Base-by-base conservation (phyloP, 1,284 basidiomycete species). In the Sparassis latifolia region DNA sequence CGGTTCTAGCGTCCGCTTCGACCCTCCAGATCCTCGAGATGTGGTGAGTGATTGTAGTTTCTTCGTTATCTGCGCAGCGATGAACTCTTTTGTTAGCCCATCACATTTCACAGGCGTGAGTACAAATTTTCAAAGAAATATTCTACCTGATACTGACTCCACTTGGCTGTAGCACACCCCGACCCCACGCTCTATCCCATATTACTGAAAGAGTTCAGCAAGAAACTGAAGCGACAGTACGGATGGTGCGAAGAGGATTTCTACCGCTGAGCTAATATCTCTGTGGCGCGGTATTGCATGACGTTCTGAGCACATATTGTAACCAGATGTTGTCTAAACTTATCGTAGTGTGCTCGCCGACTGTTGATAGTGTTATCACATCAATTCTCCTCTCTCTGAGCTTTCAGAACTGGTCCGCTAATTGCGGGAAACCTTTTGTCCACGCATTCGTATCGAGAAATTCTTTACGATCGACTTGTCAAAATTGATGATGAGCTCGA, bases 1-100 rank as follows among this genome's bases (percentile, higher is more conserved):
- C 27, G 87, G 87, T 2, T 90, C 88, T 9, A 87, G 86, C 64
- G 88, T 90, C 31, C 77, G 86, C 30, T 90, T 90, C 59, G 82
- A 86, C 63, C 87, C 87, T 41, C 86, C 84, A 6, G 69, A 81
- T 58, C 67, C 68, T 52, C 69, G 66, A 43, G 82, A 84, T 58
- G 70, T 65, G 58, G 82, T 84, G 55, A 62, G 79, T 63, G 20
- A 41, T n/a, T 10, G 9, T 42, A 41, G 27, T 41, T 45, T 41
- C 44, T 52, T 42, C 7, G 31, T 52, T 41, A 20, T 20, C 20
- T 20, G 20, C 20, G 20, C 39, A 42, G 49, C 31, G 37, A 47
- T 12, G 5, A 42, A 12, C 20, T 28, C 33, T 20, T 20, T 20
- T 20, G 3, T 6, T 48, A 87, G 84, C 75, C 86, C 0, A 86